Evolutionary conservation across 495 filamentous ascomycete genomes (phyloP), one percentile per base, ranked within the genome.

Genomic region (Penicillium mononematosum): DNA sequence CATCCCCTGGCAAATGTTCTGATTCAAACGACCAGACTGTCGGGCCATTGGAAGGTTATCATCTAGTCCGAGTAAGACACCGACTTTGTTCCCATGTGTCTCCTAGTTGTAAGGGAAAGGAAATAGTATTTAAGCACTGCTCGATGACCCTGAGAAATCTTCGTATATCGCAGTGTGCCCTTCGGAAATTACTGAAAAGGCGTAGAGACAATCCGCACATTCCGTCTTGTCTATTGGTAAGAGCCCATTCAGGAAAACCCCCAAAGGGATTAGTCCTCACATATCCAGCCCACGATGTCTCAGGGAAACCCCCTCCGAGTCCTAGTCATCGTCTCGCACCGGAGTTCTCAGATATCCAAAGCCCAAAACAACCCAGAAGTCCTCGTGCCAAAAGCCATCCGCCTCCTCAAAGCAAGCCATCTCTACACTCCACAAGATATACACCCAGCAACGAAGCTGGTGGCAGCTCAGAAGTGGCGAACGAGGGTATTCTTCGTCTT

Each of bases 401-500:
- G 48, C 9, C 56, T 67, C 22, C 48, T 69, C 31, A 62, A 60
- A 41, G 50, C 55, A 22, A 58, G 48, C 4, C 54, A 58, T 7
- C 20, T 49, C 16, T 51, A 52, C 20, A 36, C 3, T 4, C 22
- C 39, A 36, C 48, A 38, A 39, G 39, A 58, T 27, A 20, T 22
- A 1, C 19, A 6, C 16, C 29, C 45, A 10, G 17, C 49, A 19
- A 58, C 60, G n/a, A 60, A 55, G 45, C 57, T 69, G 9, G 43
- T 69, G 8, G 63, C 66, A 14, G 55, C 61, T 3, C 66, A 69
- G 31, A 64, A 67, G 36, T 69, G 61, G 64, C 52, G 51, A 45
- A 69, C 58, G 10, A 59, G 66, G 34, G 45, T 55, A 14, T 69
- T 64, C 45, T 55, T 69, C 36, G 66, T 69, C 39, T 69, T 69